Conservation (phyloP, 1,139 yeast genomes). For the Magnusiomyces tetraspermus region DNA sequence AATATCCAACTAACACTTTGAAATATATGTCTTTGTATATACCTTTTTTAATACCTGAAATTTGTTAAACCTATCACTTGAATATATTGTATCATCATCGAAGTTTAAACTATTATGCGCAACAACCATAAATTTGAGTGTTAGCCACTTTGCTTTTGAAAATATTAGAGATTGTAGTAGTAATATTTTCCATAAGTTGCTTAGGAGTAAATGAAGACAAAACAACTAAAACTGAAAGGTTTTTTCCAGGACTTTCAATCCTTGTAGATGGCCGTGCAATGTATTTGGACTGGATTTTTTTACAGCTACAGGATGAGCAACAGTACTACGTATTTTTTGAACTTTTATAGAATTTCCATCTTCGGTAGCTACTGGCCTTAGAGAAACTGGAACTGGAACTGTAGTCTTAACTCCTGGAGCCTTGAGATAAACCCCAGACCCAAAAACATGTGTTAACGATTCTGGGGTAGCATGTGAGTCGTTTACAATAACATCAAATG, state of each 20-base stretch:
- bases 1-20: background rate
- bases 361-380: slow-evolving; percentile 13
- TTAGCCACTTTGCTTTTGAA: slow-evolving; percentile 11
- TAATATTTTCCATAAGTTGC: slow-evolving; percentile 21
- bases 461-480: slow-evolving; percentile 20
- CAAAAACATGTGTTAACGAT: slow-evolving; percentile 20
- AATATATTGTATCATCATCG: too few species aligned
- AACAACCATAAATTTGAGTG: too few species aligned
- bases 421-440: slow-evolving; percentile 20
- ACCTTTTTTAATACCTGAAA: background rate
- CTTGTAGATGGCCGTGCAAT: slow-evolving; percentile 21
- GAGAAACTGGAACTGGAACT: slow-evolving; percentile 20
- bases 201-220: slow-evolving; percentile 16
- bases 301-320: slow-evolving; percentile 20
- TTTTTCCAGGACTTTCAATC: slow-evolving; percentile 23
- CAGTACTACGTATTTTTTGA: slow-evolving; percentile 10
- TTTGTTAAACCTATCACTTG: too few species aligned
- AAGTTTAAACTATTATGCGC: too few species aligned
- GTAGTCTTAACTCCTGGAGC: slow-evolving; percentile 22
- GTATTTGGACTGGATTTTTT: slow-evolving; percentile 20
- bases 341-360: slow-evolving; percentile 16
- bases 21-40: background rate
- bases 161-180: slow-evolving; percentile 17
- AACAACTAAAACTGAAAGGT: slow-evolving; percentile 23
- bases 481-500: slow-evolving; percentile 21